These are phyloP conservation scores for Cucurbita maxima DNA, from an alignment of 306 rosid species.

Conservation along the genomic window DNA sequence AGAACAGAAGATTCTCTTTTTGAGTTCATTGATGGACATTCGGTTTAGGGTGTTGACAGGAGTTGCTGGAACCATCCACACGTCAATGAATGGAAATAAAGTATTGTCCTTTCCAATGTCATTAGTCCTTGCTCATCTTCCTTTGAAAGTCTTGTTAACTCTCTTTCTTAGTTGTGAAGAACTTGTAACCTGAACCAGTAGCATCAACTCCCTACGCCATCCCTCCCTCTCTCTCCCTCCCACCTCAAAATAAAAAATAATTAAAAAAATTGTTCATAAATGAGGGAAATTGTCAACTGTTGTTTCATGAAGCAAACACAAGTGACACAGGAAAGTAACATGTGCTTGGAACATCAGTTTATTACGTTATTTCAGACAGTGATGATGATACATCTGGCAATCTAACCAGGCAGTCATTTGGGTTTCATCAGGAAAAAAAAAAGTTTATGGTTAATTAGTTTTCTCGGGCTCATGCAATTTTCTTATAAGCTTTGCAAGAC, in stretches of 20 bases:
- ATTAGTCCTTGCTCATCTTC: not conserved
- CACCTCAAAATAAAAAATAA: too few species aligned
- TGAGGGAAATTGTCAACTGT: not conserved
- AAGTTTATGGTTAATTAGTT: not conserved
- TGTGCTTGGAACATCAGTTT: not conserved
- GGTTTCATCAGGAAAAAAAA: not conserved
- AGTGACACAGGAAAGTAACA: not conserved
- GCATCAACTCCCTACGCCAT: not conserved
- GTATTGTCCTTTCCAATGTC: not conserved
- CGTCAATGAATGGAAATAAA: not conserved
- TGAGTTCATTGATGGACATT: not conserved
- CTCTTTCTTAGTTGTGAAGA: not conserved
- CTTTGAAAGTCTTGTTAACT: not conserved
- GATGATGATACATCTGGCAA: not conserved
- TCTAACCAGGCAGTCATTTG: not conserved
- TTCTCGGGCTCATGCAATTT: not conserved
- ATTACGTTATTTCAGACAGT: not conserved
- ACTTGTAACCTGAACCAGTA: not conserved
- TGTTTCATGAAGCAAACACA: not conserved
- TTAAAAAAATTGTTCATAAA: not conserved
- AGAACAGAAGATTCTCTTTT: not conserved
- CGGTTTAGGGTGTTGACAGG: not conserved
- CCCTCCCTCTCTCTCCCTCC: not conserved
- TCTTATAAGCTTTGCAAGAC: not conserved
- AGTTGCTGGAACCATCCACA: not conserved